Base-by-base conservation (phyloP, 2,329 filamentous ascomycete genomes). In the Colletotrichum sp. region DNA sequence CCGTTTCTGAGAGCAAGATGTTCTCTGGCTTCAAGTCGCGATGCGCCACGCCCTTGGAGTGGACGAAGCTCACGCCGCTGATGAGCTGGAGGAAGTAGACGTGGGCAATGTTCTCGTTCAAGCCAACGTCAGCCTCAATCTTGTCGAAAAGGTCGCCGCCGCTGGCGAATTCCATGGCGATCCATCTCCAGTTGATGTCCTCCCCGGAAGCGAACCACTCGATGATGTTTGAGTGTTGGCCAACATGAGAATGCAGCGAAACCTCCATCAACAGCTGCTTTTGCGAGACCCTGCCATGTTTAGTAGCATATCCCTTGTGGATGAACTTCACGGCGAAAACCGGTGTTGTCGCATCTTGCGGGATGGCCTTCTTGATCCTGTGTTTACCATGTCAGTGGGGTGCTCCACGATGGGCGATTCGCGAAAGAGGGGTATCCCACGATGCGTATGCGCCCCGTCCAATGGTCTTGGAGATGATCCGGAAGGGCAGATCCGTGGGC, bases 251-350 rank as follows among this genome's bases (percentile, higher is more conserved):
- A 87, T 99, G 97, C 21, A 99, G 90, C 5, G 95, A 94, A 55
- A 98, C 94, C 86, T 99, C 97, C 91, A 98, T 95, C 80, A 93
- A 92, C 78, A 99, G 92, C 86, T 99, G 97, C 83, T 98, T 96
- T 39, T 94, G 90, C 34, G 94, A 95, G 80, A 99, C 93, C 77
- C 95, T 94, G 83, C 97, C 97, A 89, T 96, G 93, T 80, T 94
- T 94, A 80, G 95, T 91, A 74, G 97, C 98, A 85, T 98, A 98
- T 79, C 95, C 94, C 87, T 99, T 99, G 88, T 99, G 96, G 83
- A 99, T 98, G 86, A 99, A 95, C 85, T 99, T 99, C 85, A 99
- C 95, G 16, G 98, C 97, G 84, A 99, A 99, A 75, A 99, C 88
- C 34, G 96, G 96, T 30, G 88, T 90, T 30, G 91, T 87, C 2